Conservation (phyloP, 1,139 yeast genomes). For the Pichia sp. region DNA sequence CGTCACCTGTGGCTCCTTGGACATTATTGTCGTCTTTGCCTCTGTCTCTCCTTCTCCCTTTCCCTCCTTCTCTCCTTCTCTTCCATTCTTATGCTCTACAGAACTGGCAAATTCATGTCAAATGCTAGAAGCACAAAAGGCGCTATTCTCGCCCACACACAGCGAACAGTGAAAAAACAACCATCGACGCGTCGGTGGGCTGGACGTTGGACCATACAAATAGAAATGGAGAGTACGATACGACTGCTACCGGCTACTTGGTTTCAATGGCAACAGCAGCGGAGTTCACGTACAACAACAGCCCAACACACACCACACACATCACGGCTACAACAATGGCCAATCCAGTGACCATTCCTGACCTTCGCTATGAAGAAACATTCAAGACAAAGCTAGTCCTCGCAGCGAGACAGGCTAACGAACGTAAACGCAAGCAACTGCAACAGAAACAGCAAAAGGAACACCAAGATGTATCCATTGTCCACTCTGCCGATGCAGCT, state of each 20-base stretch:
- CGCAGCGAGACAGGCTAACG: conserved; percentile 23
- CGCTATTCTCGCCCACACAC: not conserved
- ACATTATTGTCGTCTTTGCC: conserved; percentile 6
- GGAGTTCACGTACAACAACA: too few relatives aligned
- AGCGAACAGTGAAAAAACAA: not conserved
- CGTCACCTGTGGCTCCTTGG: conserved; percentile 67
- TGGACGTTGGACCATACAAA: too few relatives aligned
- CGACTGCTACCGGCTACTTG: too few relatives aligned
- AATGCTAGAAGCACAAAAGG: too few relatives aligned
- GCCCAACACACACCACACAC: too few relatives aligned
- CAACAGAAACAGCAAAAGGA: not conserved
- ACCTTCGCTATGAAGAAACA: conserved; percentile 57
- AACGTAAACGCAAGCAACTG: conserved; percentile 16
- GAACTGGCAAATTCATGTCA: too few relatives aligned
- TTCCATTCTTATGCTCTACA: not conserved
- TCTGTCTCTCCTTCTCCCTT: too few relatives aligned
- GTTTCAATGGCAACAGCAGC: too few relatives aligned
- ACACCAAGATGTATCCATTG: too few relatives aligned
- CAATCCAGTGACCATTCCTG: conserved; percentile 51
- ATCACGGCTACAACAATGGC: too few relatives aligned
- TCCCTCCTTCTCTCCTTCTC: not conserved
- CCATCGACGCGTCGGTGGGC: too few relatives aligned
- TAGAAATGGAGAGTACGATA: too few relatives aligned
- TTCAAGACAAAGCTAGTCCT: conserved; percentile 32
- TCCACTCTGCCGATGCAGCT: not conserved